Conservation (phyloP, 2,329 filamentous ascomycete genomes). For the Phaeosphaeriaceae sp. region DNA sequence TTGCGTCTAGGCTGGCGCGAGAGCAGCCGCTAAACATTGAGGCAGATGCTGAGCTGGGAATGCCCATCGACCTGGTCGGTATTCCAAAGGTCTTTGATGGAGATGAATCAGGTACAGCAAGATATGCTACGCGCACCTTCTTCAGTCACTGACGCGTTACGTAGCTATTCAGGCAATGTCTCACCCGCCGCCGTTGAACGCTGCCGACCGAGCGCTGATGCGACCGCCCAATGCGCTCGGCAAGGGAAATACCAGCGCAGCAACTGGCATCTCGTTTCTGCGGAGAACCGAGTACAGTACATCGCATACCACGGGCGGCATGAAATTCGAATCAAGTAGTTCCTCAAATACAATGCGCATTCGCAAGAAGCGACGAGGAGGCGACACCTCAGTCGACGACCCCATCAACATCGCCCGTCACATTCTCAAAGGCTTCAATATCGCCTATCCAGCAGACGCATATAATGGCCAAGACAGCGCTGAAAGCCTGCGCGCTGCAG, state of each 20-base stretch:
- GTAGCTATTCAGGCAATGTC: conserved; percentile 82
- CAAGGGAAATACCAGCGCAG: conserved; percentile 74
- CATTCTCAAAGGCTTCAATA: conserved; percentile 68
- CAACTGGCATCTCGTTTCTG: conserved; percentile 87
- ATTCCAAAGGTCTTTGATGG: conserved; percentile 95
- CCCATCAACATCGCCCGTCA: conserved; percentile 66
- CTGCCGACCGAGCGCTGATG: conserved; percentile 83
- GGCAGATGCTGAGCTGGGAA: conserved; percentile 94
- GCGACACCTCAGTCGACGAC: conserved; percentile 58
- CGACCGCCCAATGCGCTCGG: conserved; percentile 83
- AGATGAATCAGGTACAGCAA: conserved; percentile 80
- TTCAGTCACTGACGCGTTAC: conserved; percentile 29
- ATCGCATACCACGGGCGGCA: conserved; percentile 50
- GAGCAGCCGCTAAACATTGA: conserved; percentile 97
- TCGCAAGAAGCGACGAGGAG: conserved; percentile 45
- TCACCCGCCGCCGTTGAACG: conserved; percentile 73
- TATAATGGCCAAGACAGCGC: conserved; percentile 70
- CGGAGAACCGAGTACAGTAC: conserved; percentile 96
- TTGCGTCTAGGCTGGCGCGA: conserved; percentile 84
- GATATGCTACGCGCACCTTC: conserved; percentile 4
- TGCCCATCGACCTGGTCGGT: conserved; percentile 94
- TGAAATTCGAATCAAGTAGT: conserved; percentile 59
- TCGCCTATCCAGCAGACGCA: conserved; percentile 68
- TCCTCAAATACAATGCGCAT: conserved; percentile 53
- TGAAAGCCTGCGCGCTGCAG: conserved; percentile 60